Evolutionary conservation across 441 rosid species (phyloP), one percentile per base, ranked within the genome.

Genomic region (Dalechampia spathulata): DNA sequence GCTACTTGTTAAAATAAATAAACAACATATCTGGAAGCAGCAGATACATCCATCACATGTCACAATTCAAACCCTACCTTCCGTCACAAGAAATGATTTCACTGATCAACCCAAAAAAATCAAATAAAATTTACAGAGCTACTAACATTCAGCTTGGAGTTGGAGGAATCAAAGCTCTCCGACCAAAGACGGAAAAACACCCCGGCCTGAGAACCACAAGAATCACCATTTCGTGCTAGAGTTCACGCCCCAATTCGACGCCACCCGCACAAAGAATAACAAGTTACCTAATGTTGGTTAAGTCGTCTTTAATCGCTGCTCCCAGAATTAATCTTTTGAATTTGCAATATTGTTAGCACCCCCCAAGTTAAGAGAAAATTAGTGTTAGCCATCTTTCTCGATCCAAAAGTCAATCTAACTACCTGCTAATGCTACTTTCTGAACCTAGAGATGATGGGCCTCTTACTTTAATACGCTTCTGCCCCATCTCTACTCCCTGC

Each of bases 391-490:
- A n/a, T n/a, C n/a, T n/a, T n/a, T n/a, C n/a, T n/a, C n/a, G n/a
- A n/a, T 63, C 56, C 59, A 44, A 27, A 69, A 69, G 62, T 78
- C 73, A 76, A 63, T 63, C 71, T 70, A 69, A 60, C 71, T n/a
- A n/a, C n/a, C n/a, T n/a, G n/a, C n/a, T n/a, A n/a, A n/a, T n/a
- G n/a, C 83, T 70, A 73, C 72, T 71, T 62, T 64, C 75, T 58
- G 78, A 60, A 30, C 76, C 78, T 63, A 72, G 19, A 58, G 52
- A 68, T 45, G 82, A 61, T 0, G 90, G 87, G 54, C 92, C 91
- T 80, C 75, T 85, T 36, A 86, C 78, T 73, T 85, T 94, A 56
- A 87, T 78, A 54, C 89, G 96, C 75, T 79, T 94, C 19, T 83
- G 92, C 57, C 85, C 86, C 7, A 67, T 70, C 66, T 78, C 95